Percentiles rank a stretch among this genome's conserved stretches.
Conservation (phyloP, 495 filamentous ascomycete species). For the Penicillium dipodomyicola region DNA sequence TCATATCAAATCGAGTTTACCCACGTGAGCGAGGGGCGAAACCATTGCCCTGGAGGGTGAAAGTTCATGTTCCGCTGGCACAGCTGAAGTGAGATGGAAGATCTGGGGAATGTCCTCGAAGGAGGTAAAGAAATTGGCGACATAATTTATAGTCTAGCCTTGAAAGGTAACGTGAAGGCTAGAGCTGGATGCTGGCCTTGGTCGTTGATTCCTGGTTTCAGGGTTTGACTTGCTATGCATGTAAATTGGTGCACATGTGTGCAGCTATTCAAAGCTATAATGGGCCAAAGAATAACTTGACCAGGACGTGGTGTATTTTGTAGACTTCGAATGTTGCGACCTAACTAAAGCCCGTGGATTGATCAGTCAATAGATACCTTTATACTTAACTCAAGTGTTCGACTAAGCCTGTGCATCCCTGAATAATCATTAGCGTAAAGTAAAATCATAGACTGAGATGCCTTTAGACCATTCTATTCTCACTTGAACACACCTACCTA, state of each 20-base stretch:
- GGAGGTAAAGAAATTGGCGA: too few relatives aligned
- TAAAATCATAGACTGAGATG: not conserved
- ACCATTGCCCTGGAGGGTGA: too few relatives aligned
- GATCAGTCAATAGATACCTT: not conserved
- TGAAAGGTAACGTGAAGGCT: too few relatives aligned
- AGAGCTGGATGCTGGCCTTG: too few relatives aligned
- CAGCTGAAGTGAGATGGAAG: too few relatives aligned
- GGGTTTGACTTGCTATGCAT: constrained; percentile 27
- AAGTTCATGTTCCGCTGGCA: too few relatives aligned
- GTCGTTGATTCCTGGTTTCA: constrained; percentile 19
- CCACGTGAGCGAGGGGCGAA: too few relatives aligned
- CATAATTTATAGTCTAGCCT: too few relatives aligned
- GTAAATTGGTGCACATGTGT: constrained; percentile 24
- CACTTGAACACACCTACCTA: too few relatives aligned
- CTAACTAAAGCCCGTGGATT: not conserved
- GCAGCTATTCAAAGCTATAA: constrained; percentile 21
- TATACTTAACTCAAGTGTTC: too few relatives aligned
- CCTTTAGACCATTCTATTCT: not conserved
- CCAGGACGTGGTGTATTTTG: constrained; percentile 18
- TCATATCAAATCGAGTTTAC: too few relatives aligned
- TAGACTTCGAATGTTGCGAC: constrained; percentile 19
- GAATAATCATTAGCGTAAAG: not conserved
- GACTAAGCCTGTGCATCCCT: not conserved
- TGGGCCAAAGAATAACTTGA: constrained; percentile 19
- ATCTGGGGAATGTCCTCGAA: too few relatives aligned